Conservation (phyloP, 345 rosid genomes). For the Murraya koenigii region DNA sequence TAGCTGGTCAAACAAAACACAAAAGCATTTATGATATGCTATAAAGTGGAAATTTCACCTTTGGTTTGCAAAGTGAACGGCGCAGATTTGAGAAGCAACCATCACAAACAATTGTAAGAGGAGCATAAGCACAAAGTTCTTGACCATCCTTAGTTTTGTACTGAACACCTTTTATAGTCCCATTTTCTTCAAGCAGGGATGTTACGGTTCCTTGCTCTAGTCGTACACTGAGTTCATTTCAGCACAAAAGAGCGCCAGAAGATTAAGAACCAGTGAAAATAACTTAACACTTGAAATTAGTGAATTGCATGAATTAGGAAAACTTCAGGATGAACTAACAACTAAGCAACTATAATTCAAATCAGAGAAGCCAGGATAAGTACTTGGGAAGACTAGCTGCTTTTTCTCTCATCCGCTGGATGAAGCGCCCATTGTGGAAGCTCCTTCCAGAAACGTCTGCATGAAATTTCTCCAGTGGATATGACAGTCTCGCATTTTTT, state of each 20-base stretch:
- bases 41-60: slow-evolving; percentile 26
- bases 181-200: slow-evolving; percentile 48
- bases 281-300: not conserved
- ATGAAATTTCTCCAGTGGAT: slow-evolving; percentile 44
- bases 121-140: slow-evolving; percentile 40
- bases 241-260: not conserved
- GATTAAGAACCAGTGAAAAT: not conserved
- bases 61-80: slow-evolving; percentile 57
- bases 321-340: not conserved
- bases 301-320: not conserved
- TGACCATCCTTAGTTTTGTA: slow-evolving; percentile 55
- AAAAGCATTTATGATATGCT: not conserved
- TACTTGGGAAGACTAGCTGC: slow-evolving; percentile 49
- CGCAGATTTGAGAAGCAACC: slow-evolving; percentile 62
- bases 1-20: not conserved
- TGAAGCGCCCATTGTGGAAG: slow-evolving; percentile 55
- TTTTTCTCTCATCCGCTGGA: slow-evolving; percentile 53
- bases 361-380: not conserved
- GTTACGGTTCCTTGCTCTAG: slow-evolving; percentile 55
- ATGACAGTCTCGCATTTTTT: slow-evolving; percentile 34
- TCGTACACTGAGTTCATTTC: slow-evolving; percentile 31
- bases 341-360: not conserved
- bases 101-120: slow-evolving; percentile 57
- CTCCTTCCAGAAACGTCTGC: slow-evolving; percentile 49
- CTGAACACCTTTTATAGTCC: slow-evolving; percentile 44